Conservation (phyloP, 805 yeast genomes). For the Hanseniaspora vineae region DNA sequence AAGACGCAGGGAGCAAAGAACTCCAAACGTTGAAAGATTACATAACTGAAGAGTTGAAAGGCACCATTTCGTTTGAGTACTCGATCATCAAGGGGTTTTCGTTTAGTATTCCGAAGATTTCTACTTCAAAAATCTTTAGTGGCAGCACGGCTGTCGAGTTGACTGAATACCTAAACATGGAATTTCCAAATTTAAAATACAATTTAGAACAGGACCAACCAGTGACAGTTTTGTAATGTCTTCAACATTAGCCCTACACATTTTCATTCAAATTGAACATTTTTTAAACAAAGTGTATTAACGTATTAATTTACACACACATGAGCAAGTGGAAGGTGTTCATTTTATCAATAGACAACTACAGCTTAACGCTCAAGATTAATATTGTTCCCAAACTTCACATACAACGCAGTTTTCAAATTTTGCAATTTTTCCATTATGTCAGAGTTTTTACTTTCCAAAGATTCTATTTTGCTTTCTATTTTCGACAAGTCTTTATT, state of each 20-base stretch:
- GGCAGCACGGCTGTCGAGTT: background rate
- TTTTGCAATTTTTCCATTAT: constrained; percentile 42
- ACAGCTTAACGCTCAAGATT: constrained; percentile 51
- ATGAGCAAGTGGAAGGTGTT: too few relatives aligned
- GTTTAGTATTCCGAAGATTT: constrained; percentile 23
- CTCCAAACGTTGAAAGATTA: background rate
- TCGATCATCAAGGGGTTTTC: constrained; percentile 37
- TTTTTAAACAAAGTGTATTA: too few relatives aligned
- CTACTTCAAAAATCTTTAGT: background rate
- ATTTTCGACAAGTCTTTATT: constrained; percentile 48
- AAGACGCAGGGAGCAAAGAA: background rate
- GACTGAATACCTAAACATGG: background rate
- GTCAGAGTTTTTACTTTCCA: constrained; percentile 35
- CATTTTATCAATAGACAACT: background rate
- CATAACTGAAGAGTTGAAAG: constrained; percentile 24
- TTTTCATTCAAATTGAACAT: too few relatives aligned
- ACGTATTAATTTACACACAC: too few relatives aligned
- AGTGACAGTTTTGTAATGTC: constrained; percentile 5
- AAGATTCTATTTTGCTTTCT: constrained; percentile 33
- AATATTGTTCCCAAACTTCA: constrained; percentile 80
- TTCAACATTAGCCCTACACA: too few relatives aligned
- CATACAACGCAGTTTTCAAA: constrained; percentile 66
- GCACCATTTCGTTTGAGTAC: constrained; percentile 34
- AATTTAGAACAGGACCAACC: constrained; percentile 15
- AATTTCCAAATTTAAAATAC: background rate